Evolutionary conservation across 2,329 filamentous ascomycete genomes (phyloP).

Genomic region (Trichoderma simmonsii): DNA sequence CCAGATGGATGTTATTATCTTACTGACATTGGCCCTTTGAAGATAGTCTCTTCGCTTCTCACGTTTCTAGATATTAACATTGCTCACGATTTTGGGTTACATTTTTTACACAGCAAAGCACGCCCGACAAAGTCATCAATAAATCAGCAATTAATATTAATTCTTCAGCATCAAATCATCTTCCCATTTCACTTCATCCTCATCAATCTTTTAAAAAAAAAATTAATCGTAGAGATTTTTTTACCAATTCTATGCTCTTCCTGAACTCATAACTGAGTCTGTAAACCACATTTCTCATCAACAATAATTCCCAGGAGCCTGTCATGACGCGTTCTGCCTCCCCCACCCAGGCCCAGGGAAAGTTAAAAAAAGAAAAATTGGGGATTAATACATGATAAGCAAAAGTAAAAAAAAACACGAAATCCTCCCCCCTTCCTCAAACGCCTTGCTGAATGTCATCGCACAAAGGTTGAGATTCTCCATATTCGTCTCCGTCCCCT

Average conservation of each 20-base stretch:
- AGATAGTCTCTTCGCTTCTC: no score
- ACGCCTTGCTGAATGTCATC: conserved; percentile 15
- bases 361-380: neutral
- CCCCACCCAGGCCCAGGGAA: neutral
- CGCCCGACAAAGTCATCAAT: neutral
- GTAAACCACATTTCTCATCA: conserved; percentile 8
- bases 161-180: neutral
- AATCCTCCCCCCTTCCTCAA: neutral
- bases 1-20: no score
- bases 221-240: neutral
- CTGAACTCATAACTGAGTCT: neutral
- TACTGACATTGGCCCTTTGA: no score
- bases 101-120: neutral
- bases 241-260: conserved; percentile 4
- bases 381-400: neutral
- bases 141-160: neutral
- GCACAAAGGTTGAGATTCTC: neutral
- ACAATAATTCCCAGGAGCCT: neutral
- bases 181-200: neutral
- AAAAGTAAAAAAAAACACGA: neutral
- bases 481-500: neutral
- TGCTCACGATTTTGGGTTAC: neutral
- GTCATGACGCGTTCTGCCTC: neutral
- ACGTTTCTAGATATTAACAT: no score
- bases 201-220: neutral